A percentile compares a stretch with the other conserved stretches of the same genome.
Conservation (phyloP, 2,329 filamentous ascomycete genomes). For the Aspergillus oerlinghausenensis region DNA sequence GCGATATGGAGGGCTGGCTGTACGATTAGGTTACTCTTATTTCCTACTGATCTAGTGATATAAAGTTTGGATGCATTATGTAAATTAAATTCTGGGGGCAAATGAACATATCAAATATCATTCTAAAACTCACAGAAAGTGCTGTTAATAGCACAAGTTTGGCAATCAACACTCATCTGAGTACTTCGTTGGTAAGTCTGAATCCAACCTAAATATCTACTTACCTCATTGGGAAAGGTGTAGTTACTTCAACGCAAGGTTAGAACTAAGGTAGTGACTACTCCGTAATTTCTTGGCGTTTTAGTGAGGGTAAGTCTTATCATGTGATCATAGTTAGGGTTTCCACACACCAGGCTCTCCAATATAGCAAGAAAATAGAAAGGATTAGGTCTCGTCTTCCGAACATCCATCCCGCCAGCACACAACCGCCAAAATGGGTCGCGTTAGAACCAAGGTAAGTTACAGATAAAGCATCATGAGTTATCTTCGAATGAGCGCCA, state of each 20-base stretch:
- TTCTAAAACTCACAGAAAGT: not conserved
- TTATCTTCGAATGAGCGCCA: not conserved
- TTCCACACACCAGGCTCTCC: slow-evolving; percentile 2
- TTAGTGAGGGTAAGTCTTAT: slow-evolving; percentile 1
- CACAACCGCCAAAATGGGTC: slow-evolving; percentile 45
- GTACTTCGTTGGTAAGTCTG: not conserved
- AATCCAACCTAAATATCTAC: not conserved
- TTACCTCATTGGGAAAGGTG: not conserved
- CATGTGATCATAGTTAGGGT: slow-evolving; percentile 13
- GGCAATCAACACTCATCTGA: not conserved
- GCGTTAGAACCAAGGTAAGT: slow-evolving; percentile 44
- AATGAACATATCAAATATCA: not conserved
- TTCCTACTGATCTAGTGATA: slow-evolving; percentile 22
- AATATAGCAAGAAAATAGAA: slow-evolving; percentile 13
- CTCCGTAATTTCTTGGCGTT: slow-evolving; percentile 11
- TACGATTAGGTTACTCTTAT: slow-evolving; percentile 28
- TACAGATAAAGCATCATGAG: not conserved
- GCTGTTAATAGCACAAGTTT: not conserved
- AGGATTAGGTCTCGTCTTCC: slow-evolving; percentile 9
- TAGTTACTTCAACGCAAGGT: no score
- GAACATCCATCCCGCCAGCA: slow-evolving; percentile 30
- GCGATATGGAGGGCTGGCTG: slow-evolving; percentile 18
- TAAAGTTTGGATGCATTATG: slow-evolving; percentile 17
- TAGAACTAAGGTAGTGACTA: no score
- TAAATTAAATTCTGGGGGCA: not conserved